phyloP scores from a whole-genome alignment of 2,329 filamentous ascomycete genomes.

The Capronia coronata region DNA sequence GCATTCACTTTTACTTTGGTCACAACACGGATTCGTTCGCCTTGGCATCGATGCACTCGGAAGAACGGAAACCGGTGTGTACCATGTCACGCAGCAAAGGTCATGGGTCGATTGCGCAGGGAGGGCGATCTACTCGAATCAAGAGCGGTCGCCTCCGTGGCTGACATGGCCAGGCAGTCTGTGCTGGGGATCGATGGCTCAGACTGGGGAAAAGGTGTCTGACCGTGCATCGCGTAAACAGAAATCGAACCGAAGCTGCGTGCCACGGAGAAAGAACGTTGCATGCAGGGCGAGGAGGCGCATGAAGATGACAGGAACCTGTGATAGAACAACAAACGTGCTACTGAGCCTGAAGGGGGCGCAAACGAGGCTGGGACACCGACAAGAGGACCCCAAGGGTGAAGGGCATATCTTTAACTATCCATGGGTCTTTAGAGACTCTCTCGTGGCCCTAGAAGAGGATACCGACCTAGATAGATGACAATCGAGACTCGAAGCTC shows the following conservation, averaged over 20 bases:
- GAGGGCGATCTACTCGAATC: conserved; percentile 33
- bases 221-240: no score
- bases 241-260: no score
- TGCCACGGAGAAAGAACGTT: no score
- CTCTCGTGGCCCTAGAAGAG: not conserved
- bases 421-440: conserved; percentile 6
- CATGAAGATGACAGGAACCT: no score
- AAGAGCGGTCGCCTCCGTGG: conserved; percentile 20
- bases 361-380: no score
- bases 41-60: conserved; percentile 78
- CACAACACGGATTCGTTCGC: conserved; percentile 90
- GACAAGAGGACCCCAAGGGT: not conserved
- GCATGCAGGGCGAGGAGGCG: not conserved
- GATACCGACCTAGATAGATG: conserved; percentile 3
- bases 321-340: no score
- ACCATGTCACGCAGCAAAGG: conserved; percentile 75
- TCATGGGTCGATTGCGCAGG: conserved; percentile 47
- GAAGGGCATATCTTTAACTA: conserved; percentile 1
- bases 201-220: not conserved
- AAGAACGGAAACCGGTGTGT: conserved; percentile 66
- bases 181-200: not conserved
- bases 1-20: conserved; percentile 81
- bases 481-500: not conserved
- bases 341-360: no score
- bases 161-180: not conserved